Evolutionary conservation across 345 rosid genomes (phyloP).

Genomic region (Pistacia atlantica): DNA sequence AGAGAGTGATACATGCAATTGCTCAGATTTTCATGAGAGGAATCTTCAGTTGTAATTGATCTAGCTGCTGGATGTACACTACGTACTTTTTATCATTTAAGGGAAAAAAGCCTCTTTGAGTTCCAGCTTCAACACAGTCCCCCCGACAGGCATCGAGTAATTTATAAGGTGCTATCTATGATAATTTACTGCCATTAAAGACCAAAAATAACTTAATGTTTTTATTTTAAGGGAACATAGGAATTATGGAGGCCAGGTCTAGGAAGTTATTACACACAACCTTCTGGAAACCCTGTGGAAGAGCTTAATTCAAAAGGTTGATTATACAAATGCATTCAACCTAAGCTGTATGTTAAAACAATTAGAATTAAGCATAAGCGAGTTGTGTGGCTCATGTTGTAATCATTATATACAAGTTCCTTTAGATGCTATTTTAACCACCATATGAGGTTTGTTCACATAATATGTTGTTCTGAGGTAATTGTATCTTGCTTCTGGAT

Average conservation of each 20-base stretch:
- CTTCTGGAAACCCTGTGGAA: no score
- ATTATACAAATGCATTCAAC: neutral
- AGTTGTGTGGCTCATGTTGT: neutral
- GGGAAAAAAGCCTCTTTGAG: neutral
- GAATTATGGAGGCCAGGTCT: slow-evolving; percentile 5
- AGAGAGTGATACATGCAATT: neutral
- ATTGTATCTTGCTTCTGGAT: neutral
- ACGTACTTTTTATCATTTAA: neutral
- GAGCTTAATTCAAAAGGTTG: neutral
- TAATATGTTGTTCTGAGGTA: neutral
- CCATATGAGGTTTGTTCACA: neutral
- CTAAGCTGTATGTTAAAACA: neutral
- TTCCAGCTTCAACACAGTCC: neutral
- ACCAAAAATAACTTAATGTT: neutral
- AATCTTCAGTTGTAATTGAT: neutral
- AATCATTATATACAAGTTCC: neutral
- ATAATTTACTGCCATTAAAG: neutral
- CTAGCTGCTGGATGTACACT: neutral
- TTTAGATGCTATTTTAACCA: neutral
- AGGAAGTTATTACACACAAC: neutral
- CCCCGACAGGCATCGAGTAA: neutral
- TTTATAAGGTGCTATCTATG: neutral
- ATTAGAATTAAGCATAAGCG: neutral
- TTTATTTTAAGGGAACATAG: neutral
- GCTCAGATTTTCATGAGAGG: neutral